Conservation (phyloP, 345 rosid species). For the Boechera divaricarpa region DNA sequence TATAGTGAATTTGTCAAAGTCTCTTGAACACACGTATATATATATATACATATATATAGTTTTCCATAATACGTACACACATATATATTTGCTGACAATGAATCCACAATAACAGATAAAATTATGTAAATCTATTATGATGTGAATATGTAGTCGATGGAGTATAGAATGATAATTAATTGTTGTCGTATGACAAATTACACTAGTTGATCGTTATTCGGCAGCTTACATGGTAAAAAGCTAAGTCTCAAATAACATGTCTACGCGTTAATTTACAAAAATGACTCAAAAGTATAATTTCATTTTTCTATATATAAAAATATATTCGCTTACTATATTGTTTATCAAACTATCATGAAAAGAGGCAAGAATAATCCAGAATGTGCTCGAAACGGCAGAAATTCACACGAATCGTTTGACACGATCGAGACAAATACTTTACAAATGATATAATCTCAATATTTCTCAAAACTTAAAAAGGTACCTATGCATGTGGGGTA, state of each 20-base stretch:
- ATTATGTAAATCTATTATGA: not conserved
- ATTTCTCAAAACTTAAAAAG: not conserved
- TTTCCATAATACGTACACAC: no score
- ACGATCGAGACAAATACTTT: constrained; percentile 34
- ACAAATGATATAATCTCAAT: constrained; percentile 1
- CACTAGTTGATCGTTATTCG: constrained; percentile 4
- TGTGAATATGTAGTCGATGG: not conserved
- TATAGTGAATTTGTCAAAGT: not conserved
- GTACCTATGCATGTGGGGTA: constrained; percentile 11
- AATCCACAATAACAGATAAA: constrained; percentile 8
- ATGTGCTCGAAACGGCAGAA: constrained; percentile 20
- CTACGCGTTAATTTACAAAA: not conserved
- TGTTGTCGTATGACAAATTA: not conserved
- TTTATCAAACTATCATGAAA: not conserved
- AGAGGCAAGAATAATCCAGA: constrained; percentile 10
- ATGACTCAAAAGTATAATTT: not conserved
- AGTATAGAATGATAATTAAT: not conserved
- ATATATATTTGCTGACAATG: not conserved
- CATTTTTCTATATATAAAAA: not conserved
- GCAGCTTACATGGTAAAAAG: not conserved
- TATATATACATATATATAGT: not conserved
- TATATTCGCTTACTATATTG: not conserved
- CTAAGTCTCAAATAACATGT: not conserved
- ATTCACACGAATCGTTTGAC: constrained; percentile 5
- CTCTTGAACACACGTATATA: not conserved